A percentile compares a stretch with the other conserved stretches of the same genome.
phyloP scores from a whole-genome alignment of 306 rosid genomes.

The Bauhinia variegata region DNA sequence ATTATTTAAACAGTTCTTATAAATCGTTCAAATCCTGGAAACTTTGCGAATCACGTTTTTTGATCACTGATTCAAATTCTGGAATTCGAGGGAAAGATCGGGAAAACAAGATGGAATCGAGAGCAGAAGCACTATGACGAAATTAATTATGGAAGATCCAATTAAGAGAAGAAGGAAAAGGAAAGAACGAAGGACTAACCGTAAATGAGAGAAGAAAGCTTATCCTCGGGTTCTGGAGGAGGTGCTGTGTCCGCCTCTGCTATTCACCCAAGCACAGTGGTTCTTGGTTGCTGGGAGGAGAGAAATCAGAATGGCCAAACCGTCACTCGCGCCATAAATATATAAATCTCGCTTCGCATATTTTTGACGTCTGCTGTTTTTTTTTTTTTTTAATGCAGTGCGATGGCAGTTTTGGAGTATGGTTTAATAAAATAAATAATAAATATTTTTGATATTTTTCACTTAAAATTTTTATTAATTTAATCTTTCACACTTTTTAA shows the following conservation, averaged over 20 bases:
- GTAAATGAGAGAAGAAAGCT: slow-evolving; percentile 57
- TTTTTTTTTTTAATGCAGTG: no score
- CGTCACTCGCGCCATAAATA: not conserved
- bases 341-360: no score
- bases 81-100: not conserved
- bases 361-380: no score
- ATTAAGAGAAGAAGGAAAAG: not conserved
- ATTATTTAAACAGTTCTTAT: not conserved
- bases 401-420: no score
- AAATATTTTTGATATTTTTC: no score
- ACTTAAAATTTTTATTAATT: no score
- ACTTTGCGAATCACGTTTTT: no score
- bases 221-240: slow-evolving; percentile 54
- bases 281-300: not conserved
- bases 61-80: no score
- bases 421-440: no score
- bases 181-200: slow-evolving; percentile 43
- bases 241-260: slow-evolving; percentile 59
- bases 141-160: not conserved
- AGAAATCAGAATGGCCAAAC: not conserved
- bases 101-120: not conserved
- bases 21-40: no score
- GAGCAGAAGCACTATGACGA: slow-evolving; percentile 1
- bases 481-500: no score
- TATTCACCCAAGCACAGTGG: not conserved